Evolutionary conservation across 768 basidiomycete genomes (phyloP).

Genomic region (Suillus plorans): DNA sequence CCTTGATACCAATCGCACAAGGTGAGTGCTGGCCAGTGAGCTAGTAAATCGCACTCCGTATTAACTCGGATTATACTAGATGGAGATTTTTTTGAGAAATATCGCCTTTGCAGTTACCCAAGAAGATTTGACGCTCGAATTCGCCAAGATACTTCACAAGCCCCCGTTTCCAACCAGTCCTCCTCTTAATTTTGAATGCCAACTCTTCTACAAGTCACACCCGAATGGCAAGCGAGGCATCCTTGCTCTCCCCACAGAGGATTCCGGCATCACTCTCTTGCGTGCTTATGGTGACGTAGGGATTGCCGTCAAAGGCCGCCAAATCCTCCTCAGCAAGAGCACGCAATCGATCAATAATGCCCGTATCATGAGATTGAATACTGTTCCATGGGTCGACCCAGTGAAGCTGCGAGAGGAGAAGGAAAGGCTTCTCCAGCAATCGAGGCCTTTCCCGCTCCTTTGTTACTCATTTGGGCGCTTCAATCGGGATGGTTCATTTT

Average conservation of each 20-base stretch:
- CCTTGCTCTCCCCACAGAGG: conserved; percentile 28
- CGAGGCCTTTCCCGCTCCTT: conserved; percentile 22
- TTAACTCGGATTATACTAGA: conserved; percentile 10
- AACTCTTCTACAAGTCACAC: conserved; percentile 26
- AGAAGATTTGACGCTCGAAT: conserved; percentile 32
- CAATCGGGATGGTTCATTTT: conserved; percentile 33
- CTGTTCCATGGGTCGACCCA: conserved; percentile 33
- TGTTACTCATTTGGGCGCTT: conserved; percentile 37
- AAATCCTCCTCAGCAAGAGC: conserved; percentile 21
- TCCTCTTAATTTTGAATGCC: conserved; percentile 34
- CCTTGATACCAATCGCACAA: conserved; percentile 6
- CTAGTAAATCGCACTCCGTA: not conserved
- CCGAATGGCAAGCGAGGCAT: conserved; percentile 27
- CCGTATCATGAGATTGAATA: conserved; percentile 23
- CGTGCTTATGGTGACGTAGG: conserved; percentile 24
- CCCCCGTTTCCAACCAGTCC: conserved; percentile 29
- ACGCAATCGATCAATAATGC: conserved; percentile 22
- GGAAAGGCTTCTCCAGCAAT: conserved; percentile 21
- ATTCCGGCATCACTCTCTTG: conserved; percentile 25
- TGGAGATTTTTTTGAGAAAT: conserved; percentile 37
- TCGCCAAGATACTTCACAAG: conserved; percentile 34
- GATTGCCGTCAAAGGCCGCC: conserved; percentile 26
- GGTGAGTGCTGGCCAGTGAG: conserved; percentile 17
- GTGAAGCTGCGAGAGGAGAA: conserved; percentile 20
- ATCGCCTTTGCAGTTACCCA: conserved; percentile 26